Conservation (phyloP, 495 filamentous ascomycete species). For the Chaetomidium leptoderma region DNA sequence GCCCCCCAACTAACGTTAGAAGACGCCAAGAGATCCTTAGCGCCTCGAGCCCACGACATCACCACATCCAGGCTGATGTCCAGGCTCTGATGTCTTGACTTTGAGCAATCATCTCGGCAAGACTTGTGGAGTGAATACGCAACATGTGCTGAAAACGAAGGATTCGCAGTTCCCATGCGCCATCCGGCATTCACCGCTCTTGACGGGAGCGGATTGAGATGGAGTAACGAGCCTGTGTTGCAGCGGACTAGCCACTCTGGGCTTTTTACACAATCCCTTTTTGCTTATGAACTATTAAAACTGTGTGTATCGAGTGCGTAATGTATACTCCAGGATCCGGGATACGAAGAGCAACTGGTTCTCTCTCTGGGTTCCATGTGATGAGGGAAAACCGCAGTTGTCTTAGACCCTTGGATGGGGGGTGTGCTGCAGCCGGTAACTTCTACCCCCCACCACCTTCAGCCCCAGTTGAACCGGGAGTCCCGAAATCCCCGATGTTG, state of each 20-base stretch:
- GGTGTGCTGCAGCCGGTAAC: too few species aligned
- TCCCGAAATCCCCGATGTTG: too few species aligned
- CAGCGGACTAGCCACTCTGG: slow-evolving; percentile 14
- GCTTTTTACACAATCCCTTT: not conserved
- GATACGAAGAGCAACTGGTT: too few species aligned
- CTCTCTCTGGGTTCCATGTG: not conserved
- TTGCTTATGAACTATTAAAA: not conserved
- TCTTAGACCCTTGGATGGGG: too few species aligned
- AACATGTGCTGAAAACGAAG: slow-evolving; percentile 12
- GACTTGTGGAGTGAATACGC: not conserved
- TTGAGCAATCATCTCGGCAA: not conserved
- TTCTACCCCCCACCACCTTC: not conserved
- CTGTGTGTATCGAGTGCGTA: too few species aligned
- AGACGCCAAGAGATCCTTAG: slow-evolving; percentile 21
- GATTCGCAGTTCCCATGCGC: not conserved
- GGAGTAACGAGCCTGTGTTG: slow-evolving; percentile 19
- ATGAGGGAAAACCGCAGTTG: too few species aligned
- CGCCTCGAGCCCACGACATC: slow-evolving; percentile 13
- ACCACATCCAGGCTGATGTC: not conserved
- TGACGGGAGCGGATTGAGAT: slow-evolving; percentile 17
- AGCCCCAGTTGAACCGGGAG: not conserved
- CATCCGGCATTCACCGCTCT: slow-evolving; percentile 26
- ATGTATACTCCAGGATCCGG: too few species aligned
- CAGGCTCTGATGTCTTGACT: not conserved
- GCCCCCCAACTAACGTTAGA: slow-evolving; percentile 4